phyloP scores from a whole-genome alignment of 2,329 filamentous ascomycete genomes.

The Aspergillus calidoustus region DNA sequence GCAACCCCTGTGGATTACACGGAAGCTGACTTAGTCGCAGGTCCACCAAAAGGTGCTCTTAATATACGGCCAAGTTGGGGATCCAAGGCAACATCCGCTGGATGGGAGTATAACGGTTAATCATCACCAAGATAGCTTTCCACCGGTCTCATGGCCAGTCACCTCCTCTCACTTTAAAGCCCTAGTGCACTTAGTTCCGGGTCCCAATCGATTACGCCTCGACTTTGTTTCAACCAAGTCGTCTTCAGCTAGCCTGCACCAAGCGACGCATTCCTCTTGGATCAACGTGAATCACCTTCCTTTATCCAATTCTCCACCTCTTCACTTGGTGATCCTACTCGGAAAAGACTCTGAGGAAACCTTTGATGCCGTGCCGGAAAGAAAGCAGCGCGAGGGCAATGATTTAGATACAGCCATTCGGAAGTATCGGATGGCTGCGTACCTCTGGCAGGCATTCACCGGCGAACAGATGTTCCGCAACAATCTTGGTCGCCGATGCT shows the following conservation, averaged over 20 bases:
- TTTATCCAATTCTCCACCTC: slow-evolving; percentile 74
- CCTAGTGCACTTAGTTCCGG: slow-evolving; percentile 85
- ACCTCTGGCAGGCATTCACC: slow-evolving; percentile 96
- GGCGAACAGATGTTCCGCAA: slow-evolving; percentile 95
- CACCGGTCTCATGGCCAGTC: slow-evolving; percentile 83
- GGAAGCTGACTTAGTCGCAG: slow-evolving; percentile 49
- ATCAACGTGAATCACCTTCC: slow-evolving; percentile 87
- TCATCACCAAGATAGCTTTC: slow-evolving; percentile 84
- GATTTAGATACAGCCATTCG: slow-evolving; percentile 76
- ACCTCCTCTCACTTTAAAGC: slow-evolving; percentile 89
- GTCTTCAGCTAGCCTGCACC: slow-evolving; percentile 65
- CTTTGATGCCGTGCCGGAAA: slow-evolving; percentile 79
- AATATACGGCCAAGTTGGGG: slow-evolving; percentile 79
- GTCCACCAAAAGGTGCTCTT: slow-evolving; percentile 90
- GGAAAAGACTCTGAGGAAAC: slow-evolving; percentile 86
- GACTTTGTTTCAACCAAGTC: slow-evolving; percentile 87
- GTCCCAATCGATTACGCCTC: slow-evolving; percentile 84
- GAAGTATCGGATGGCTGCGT: slow-evolving; percentile 94
- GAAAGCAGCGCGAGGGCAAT: slow-evolving; percentile 79
- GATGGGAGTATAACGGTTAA: slow-evolving; percentile 81
- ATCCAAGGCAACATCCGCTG: slow-evolving; percentile 67
- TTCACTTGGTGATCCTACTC: slow-evolving; percentile 86
- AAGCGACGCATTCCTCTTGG: slow-evolving; percentile 74
- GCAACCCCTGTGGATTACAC: background rate
- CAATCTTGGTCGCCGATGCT: slow-evolving; percentile 80